Base-by-base conservation (phyloP, 1,284 basidiomycete species). In the Cryptococcus sp. region DNA sequence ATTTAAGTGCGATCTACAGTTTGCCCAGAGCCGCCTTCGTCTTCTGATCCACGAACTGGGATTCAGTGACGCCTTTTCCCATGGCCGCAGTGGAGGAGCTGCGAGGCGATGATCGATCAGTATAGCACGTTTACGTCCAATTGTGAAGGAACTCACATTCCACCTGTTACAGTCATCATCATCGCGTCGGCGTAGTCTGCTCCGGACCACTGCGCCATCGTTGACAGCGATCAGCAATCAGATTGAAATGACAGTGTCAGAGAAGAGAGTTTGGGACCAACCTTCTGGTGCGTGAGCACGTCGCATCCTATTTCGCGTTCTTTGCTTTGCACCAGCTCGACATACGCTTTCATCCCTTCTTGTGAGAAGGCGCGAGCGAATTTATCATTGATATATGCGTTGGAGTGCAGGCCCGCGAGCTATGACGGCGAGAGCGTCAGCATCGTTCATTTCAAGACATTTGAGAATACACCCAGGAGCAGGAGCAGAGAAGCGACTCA, bases 321-420 rank as follows among this genome's bases (percentile, higher is more conserved):
- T 78, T 89, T 91, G 62, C 87, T 82, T 77, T 84, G 83, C 50
- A 85, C 80, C 23, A 83, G 66, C 70, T 81, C 80, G 62, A 84
- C 83, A 69, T 85, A 85, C 2, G 84, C 84, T 76, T 84, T 84
- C 84, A 85, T 85, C 57, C 84, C 84, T 66, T 96, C 93, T 76
- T 86, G 88, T 47, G 91, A 88, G 75, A 88, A 99, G 50, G 87
- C 84, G 69, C 86, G 81, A 17, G 95, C 93, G 78, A 99, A 98
- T 42, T 89, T 81, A 78, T 98, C 93, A 69, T 88, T 93, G 77
- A 99, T 99, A 81, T 93, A 96, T 41, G 89, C 95, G 80, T 95
- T 98, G 67, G 93, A 95, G 80, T 99, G 95, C 54, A 98, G 84
- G 65, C 96, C 96, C 56, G 87, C 95, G 60, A 98, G 91, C 91